A percentile compares a stretch with the other conserved stretches of the same genome.
These are phyloP conservation scores for Yarrowia sp. DNA, from an alignment of 805 yeast genomes.

Conservation along the genomic window DNA sequence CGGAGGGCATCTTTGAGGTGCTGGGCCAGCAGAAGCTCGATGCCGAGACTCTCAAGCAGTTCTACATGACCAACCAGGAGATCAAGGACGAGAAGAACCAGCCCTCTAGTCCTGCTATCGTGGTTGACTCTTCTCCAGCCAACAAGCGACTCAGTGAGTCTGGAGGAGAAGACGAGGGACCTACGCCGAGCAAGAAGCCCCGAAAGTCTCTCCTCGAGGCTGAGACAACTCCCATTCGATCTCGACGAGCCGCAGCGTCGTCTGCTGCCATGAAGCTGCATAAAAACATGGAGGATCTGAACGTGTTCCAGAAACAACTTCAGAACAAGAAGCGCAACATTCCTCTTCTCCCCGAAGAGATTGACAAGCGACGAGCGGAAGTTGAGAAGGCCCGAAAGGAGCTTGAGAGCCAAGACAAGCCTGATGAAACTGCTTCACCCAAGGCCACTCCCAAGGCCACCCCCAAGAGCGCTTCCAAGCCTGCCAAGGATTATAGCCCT, in stretches of 20 bases:
- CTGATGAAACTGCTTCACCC: neutral
- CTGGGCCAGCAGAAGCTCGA: conserved; percentile 54
- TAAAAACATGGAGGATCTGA: conserved; percentile 50
- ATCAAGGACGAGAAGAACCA: conserved; percentile 18
- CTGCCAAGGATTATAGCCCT: neutral
- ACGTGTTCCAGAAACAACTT: conserved; percentile 57
- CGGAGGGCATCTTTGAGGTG: conserved; percentile 44
- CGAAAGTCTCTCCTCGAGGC: neutral
- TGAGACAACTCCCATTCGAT: conserved; percentile 12
- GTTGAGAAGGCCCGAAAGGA: conserved; percentile 10
- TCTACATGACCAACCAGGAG: conserved; percentile 38
- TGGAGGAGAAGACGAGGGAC: conserved; percentile 4
- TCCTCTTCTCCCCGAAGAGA: conserved; percentile 45
- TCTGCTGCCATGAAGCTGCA: conserved; percentile 67
- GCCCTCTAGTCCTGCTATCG: conserved; percentile 9
- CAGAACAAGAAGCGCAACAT: conserved; percentile 52
- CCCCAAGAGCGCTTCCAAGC: neutral
- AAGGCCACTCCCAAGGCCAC: neutral
- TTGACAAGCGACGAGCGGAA: conserved; percentile 37
- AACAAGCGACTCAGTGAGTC: conserved; percentile 16
- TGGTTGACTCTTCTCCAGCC: conserved; percentile 13
- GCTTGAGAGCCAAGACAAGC: neutral
- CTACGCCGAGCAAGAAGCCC: conserved; percentile 1
- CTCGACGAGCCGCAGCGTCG: conserved; percentile 51
- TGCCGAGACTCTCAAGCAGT: conserved; percentile 43